Conservation (phyloP, 164 flowering plant species). For the Cinnamomum chago region DNA sequence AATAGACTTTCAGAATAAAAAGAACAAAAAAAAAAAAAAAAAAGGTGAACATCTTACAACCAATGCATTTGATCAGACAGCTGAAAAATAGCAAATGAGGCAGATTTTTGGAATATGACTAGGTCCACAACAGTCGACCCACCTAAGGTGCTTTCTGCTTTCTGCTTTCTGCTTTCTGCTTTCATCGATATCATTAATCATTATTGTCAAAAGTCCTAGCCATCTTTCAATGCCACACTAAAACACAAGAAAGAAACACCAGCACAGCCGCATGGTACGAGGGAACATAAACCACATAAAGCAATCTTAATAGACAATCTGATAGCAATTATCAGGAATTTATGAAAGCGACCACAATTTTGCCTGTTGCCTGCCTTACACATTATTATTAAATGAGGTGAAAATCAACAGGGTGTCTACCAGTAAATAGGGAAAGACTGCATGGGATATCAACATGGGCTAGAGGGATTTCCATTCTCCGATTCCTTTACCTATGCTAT, state of each 20-base stretch:
- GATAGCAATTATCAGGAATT: slow-evolving; percentile 3
- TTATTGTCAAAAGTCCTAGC: no score
- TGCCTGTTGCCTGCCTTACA: neutral
- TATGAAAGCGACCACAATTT: neutral
- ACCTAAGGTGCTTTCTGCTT: no score
- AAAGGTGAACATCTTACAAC: no score
- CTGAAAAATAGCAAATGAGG: no score
- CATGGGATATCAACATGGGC: slow-evolving; percentile 8
- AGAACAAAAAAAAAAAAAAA: no score
- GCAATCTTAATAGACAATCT: neutral
- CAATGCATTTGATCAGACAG: no score
- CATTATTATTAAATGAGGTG: slow-evolving; percentile 3
- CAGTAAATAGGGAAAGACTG: slow-evolving; percentile 5
- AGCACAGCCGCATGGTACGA: neutral
- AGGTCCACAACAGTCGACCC: no score
- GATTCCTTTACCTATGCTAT: slow-evolving; percentile 6
- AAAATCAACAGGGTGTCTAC: neutral
- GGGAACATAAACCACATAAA: slow-evolving; percentile 1
- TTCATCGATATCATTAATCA: no score
- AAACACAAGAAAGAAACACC: no score
- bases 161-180: no score
- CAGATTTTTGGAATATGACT: no score
- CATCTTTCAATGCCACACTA: neutral
- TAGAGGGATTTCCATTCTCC: slow-evolving; percentile 1
- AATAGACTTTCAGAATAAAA: no score